A percentile compares a stretch with the other conserved stretches of the same genome.
Evolutionary conservation across 305 asterid species (phyloP).

Genomic region (Fraxinus albicans): DNA sequence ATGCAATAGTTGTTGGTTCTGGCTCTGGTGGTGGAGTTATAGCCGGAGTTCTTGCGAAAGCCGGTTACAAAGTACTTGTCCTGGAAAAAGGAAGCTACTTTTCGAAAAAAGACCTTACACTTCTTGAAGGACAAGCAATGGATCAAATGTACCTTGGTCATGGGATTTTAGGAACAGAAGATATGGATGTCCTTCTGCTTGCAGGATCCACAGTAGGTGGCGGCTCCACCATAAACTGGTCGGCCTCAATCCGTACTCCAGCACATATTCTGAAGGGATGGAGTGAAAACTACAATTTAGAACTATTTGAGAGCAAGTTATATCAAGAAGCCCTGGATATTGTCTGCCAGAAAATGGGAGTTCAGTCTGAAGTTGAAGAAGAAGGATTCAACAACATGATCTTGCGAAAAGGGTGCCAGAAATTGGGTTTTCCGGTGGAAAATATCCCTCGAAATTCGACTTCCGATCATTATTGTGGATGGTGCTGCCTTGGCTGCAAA

Average conservation of each 20-base stretch:
- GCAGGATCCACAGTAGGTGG: slow-evolving; percentile 87
- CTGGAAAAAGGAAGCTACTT: slow-evolving; percentile 66
- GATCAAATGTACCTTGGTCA: slow-evolving; percentile 68
- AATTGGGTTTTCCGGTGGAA: slow-evolving; percentile 52
- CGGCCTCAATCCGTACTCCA: slow-evolving; percentile 69
- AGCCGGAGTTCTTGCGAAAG: slow-evolving; percentile 72
- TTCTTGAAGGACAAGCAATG: slow-evolving; percentile 62
- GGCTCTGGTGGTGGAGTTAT: slow-evolving; percentile 82
- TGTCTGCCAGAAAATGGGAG: slow-evolving; percentile 68
- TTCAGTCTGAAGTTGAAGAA: slow-evolving; percentile 47
- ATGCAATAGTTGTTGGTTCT: slow-evolving; percentile 75
- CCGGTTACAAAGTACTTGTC: slow-evolving; percentile 70
- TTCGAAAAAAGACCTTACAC: slow-evolving; percentile 48
- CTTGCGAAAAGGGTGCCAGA: slow-evolving; percentile 72
- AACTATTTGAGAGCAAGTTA: slow-evolving; percentile 44
- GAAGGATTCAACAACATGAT: slow-evolving; percentile 72
- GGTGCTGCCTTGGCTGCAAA: slow-evolving; percentile 72
- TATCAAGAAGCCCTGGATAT: slow-evolving; percentile 56
- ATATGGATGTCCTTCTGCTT: slow-evolving; percentile 52
- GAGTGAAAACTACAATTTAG: slow-evolving; percentile 39
- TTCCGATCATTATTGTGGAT: slow-evolving; percentile 72
- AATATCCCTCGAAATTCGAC: slow-evolving; percentile 55
- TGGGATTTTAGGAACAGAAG: slow-evolving; percentile 43
- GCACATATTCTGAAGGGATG: slow-evolving; percentile 58
- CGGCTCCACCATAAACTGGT: slow-evolving; percentile 74